Conservation (phyloP, 129 eudicot genomes). For the Chrysanthemum lavandulifolium region DNA sequence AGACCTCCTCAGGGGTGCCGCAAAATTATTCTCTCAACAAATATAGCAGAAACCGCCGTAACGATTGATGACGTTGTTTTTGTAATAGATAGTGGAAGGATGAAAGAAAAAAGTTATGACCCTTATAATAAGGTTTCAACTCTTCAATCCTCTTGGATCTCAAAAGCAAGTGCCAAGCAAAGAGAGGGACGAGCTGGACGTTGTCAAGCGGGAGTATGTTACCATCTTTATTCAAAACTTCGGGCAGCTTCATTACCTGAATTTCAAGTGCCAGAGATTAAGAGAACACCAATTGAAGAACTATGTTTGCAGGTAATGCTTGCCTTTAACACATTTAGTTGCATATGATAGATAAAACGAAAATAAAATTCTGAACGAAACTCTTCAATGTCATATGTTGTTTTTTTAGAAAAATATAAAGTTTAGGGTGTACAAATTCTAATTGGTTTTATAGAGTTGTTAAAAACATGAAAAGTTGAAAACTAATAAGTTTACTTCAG, state of each 20-base stretch:
- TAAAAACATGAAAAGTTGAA: too few species aligned
- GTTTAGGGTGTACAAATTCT: too few species aligned
- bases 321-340: slow-evolving; percentile 5
- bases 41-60: slow-evolving; percentile 94
- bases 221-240: slow-evolving; percentile 83
- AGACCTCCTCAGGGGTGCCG: slow-evolving; percentile 81
- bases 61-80: slow-evolving; percentile 97
- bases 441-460: too few species aligned
- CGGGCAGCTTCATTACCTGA: slow-evolving; percentile 81
- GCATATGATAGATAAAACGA: slow-evolving; percentile 3
- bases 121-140: slow-evolving; percentile 93
- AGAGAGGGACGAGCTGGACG: slow-evolving; percentile 98
- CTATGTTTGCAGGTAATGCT: slow-evolving; percentile 84
- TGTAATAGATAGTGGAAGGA: slow-evolving; percentile 89
- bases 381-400: too few species aligned
- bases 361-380: too few species aligned
- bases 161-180: slow-evolving; percentile 97
- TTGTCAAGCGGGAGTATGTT: slow-evolving; percentile 92
- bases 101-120: slow-evolving; percentile 95
- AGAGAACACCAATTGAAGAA: slow-evolving; percentile 90
- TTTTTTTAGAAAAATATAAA: too few species aligned
- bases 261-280: slow-evolving; percentile 94
- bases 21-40: slow-evolving; percentile 88
- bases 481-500: too few species aligned
- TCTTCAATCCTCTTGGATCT: slow-evolving; percentile 88